Evolutionary conservation across 352 stramenopile genomes (phyloP).

Genomic region (Blastocystis sp.): DNA sequence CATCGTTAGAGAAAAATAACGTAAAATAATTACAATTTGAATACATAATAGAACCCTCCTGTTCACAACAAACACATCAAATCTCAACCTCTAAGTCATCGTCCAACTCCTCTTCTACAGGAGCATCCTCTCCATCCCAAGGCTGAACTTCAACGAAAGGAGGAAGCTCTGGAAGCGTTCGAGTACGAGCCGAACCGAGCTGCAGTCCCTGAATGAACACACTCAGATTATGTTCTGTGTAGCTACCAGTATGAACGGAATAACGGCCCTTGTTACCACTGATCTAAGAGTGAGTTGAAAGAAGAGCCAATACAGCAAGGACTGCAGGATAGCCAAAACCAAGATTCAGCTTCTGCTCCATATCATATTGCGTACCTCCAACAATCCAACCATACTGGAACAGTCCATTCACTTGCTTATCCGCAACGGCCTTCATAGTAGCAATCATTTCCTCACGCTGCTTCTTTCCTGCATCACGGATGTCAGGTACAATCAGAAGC

Average conservation of each 20-base stretch:
- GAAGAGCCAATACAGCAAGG: conserved; percentile 8
- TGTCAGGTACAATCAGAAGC: conserved; percentile 55
- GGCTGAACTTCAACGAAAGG: conserved; percentile 41
- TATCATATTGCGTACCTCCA: conserved; percentile 55
- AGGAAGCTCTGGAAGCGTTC: conserved; percentile 15
- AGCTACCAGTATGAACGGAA: conserved; percentile 40
- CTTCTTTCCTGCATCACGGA: conserved; percentile 38
- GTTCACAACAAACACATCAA: conserved; percentile 3
- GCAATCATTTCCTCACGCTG: conserved; percentile 53
- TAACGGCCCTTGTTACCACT: conserved; percentile 60
- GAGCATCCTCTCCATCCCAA: conserved; percentile 61
- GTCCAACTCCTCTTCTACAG: conserved; percentile 43
- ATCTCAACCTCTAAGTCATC: conserved; percentile 52
- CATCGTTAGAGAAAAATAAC: not conserved
- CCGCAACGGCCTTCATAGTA: conserved; percentile 46
- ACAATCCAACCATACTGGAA: conserved; percentile 59
- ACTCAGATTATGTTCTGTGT: conserved; percentile 58
- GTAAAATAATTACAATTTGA: conserved; percentile 12
- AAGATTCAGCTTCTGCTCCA: conserved; percentile 62
- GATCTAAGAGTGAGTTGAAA: not conserved
- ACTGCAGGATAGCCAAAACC: conserved; percentile 61
- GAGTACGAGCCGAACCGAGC: conserved; percentile 18
- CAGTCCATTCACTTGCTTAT: conserved; percentile 12
- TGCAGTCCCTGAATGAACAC: conserved; percentile 61
- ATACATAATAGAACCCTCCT: conserved; percentile 16